Base-by-base conservation (phyloP, 805 yeast species). In the Barnettozyma botsteinii region DNA sequence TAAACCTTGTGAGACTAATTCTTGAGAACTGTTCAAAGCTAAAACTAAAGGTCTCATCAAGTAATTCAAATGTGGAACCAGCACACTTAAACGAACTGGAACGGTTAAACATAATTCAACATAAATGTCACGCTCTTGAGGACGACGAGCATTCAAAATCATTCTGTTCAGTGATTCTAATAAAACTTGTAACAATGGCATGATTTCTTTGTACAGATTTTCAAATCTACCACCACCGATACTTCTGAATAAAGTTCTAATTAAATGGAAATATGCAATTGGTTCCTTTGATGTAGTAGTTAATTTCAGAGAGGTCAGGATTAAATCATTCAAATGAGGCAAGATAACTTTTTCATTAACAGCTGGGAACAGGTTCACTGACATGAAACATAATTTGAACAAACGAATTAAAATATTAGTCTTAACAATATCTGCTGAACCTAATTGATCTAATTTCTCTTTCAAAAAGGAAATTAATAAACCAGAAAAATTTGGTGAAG, bases 181-280 rank as follows among this genome's bases (percentile, higher is more conserved):
- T 31, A 93, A 65, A 1, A 85, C 87, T 41, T 94, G 98, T 32
- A 93, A 65, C 28, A 93, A 69, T 0, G 98, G 98, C 67, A 88
- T 74, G 15, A 94, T 91, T 46, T 89, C 95, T 51, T 93, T 86
- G 66, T 94, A 94, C 14, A 93, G 67, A 39, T 81, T 79, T 60
- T 93, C 99, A 58, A 93, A 91, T 43, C 98, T 70, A 7, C 98
- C 98, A 37, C 98, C 98, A 25, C 97, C 96, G 34, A 93, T 89
- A 53, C 95, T 85, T 60, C 98, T 72, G 68, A 93, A 93, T 36
- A 93, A 65, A 0, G 95, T 86, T 52, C 98, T 70, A 18, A 93
- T 82, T 51, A 93, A 68, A 52, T 88, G 85, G 47, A 91, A 89
- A 58, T 88, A 93, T 3, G 87, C 86, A 19, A 86, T 70, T 5